Evolutionary conservation across 2,329 filamentous ascomycete species (phyloP), one percentile per base, ranked within the genome.

Genomic region (Metarhizium rileyi): DNA sequence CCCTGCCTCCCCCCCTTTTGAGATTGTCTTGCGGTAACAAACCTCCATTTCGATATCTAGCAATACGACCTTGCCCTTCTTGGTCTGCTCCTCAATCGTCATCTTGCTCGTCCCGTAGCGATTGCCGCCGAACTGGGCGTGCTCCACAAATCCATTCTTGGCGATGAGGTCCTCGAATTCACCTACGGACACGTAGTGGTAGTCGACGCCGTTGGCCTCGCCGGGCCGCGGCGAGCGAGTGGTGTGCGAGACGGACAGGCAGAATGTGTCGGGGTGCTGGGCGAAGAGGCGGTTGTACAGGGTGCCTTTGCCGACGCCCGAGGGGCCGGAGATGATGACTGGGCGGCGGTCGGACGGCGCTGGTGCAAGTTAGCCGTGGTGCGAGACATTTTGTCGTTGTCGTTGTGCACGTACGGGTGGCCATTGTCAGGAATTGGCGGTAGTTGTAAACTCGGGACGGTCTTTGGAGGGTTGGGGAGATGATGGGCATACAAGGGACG

Each of bases 31-130:
- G 8, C 16, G 44, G 20, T 18, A 9, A 59, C 70, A 30, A 64
- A 85, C 83, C 80, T 95, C 90, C 88, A 96, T 95, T 76, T 96
- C 91, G 63, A 96, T 97, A 66, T 97, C 91, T 57, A 96, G 72
- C 44, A 96, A 82, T 53, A 90, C 91, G 40, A 90, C 80, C 61
- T 76, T 77, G 18, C 83, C 84, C 69, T 83, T 80, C 53, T 80
- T 77, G 2, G 78, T 78, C 65, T 90, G 83, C 61, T 87, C 81
- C 66, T 84, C 78, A 55, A 95, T 88, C 26, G 88, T 88, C 67
- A 77, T 75, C 62, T 88, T 83, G 64, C 81, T 87, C 5, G 90
- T 95, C 50, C 90, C 90, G 70, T 96, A 96, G 62, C 81, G 73
- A 70, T 96, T 95, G 49, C 81, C 83, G 38, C 89, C 83, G 66